Base-by-base conservation (phyloP, 257 asterid species). In the Osmanthus fragrans region DNA sequence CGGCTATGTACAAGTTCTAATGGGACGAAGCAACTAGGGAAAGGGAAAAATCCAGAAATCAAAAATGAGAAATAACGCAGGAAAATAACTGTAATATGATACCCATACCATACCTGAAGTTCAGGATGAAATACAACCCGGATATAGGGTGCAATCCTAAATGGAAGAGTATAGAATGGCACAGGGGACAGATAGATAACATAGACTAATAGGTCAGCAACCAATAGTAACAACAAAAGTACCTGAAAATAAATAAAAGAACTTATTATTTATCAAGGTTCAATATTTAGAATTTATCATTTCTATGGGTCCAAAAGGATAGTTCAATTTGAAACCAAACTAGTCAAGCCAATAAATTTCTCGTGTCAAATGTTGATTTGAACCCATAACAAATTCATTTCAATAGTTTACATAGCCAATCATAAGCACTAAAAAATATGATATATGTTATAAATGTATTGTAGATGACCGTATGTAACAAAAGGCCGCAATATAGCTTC, bases 131-230 rank as follows among this genome's bases (percentile, higher is more conserved):
- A 80, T 63, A 83, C 85, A 82, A 93, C 99, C 70, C 99, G 88
- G 49, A 93, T 70, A 80, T 96, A 96, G 65, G 98, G 97, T 32
- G 98, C 96, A 84, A 89, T 82, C 71, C 99, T 89, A 82, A 96
- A 82, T 36, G 99, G 98, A 76, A 94, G 98, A 80, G 79, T 75
- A 85, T 77, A 84, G 73, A 90, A 58, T 76, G 82, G 92, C 74
- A 84, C 90, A 1, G 97, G 97, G 75, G 97, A 92, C 73, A 92
- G 86, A 83, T 77, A 93, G 64, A 89, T 65, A 80, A 72, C 85
- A 77, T 84, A 89, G 83, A 89, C 87, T 76, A 82, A 39, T 64
- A 93, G 69, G 86, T 96, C 99, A 47, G 88, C 86, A 70, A 90
- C 77, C 94, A 93, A 73, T 69, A 93, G 33, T 70, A 88, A 45